Percentiles rank a stretch among this genome's conserved stretches.
phyloP scores from a whole-genome alignment of 1,284 basidiomycete genomes.

The Cutaneotrichosporon arboriforme region DNA sequence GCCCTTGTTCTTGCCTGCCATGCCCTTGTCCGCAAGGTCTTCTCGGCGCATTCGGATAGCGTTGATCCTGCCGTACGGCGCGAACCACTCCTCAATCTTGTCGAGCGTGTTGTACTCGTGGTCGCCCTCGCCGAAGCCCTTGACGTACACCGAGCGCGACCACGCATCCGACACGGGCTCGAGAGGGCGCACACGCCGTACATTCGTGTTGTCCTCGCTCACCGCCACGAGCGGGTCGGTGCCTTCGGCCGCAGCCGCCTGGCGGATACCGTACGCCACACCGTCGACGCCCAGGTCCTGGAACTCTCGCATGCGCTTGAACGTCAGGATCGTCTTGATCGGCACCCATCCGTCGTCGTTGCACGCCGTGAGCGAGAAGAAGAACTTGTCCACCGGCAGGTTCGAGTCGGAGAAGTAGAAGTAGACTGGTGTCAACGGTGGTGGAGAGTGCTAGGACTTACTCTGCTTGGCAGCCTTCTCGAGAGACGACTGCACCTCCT shows the following conservation, averaged over 20 bases:
- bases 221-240: constrained; percentile 66
- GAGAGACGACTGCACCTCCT: constrained; percentile 33
- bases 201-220: constrained; percentile 60
- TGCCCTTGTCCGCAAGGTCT: constrained; percentile 45
- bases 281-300: constrained; percentile 58
- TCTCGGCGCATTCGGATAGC: constrained; percentile 78
- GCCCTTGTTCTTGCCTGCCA: constrained; percentile 57
- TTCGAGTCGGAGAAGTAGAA: constrained; percentile 98
- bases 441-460: constrained; percentile 18
- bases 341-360: constrained; percentile 85
- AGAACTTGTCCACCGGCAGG: constrained; percentile 96
- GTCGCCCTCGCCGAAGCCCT: constrained; percentile 70
- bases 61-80: constrained; percentile 72
- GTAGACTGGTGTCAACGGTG: constrained; percentile 60
- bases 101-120: constrained; percentile 63
- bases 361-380: constrained; percentile 77
- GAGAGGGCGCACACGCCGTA: constrained; percentile 66
- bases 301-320: constrained; percentile 91
- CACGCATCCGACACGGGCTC: constrained; percentile 61
- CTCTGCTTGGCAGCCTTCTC: constrained; percentile 38
- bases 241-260: constrained; percentile 40
- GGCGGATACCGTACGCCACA: constrained; percentile 61
- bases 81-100: constrained; percentile 76
- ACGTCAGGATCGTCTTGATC: constrained; percentile 78
- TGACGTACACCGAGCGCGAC: constrained; percentile 76